Conservation (phyloP, 2,329 filamentous ascomycete species). For the Penicillium psychrosexuale region DNA sequence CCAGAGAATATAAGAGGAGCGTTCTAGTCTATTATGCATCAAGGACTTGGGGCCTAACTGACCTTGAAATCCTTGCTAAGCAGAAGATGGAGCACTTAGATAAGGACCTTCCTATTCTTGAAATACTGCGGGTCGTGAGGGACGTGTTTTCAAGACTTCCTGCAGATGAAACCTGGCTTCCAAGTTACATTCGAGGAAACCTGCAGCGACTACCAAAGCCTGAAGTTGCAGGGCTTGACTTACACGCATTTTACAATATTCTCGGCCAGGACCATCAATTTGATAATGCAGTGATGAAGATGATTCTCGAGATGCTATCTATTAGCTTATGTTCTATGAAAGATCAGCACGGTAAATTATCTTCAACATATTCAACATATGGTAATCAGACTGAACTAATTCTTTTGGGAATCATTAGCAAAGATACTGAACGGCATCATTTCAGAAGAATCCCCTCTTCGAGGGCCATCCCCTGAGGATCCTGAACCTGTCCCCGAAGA, state of each 20-base stretch:
- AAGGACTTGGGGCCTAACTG: conserved; percentile 7
- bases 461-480: too few species aligned
- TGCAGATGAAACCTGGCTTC: conserved; percentile 9
- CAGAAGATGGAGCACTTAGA: conserved; percentile 9
- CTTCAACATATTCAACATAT: too few species aligned
- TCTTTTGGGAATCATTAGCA: too few species aligned
- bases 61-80: conserved; percentile 7
- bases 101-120: background rate
- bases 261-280: conserved; percentile 4
- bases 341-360: background rate
- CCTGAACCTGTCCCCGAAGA: too few species aligned
- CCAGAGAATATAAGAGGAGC: conserved; percentile 13
- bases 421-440: too few species aligned
- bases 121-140: background rate
- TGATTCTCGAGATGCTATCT: conserved; percentile 11
- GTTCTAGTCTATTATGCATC: conserved; percentile 11
- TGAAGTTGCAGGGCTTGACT: background rate
- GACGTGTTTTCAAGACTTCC: conserved; percentile 10
- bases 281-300: conserved; percentile 14
- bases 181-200: conserved; percentile 10
- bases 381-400: too few species aligned
- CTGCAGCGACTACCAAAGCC: conserved; percentile 2
- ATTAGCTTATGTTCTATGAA: conserved; percentile 9
- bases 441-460: too few species aligned
- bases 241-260: conserved; percentile 5